Base-by-base conservation (phyloP, 129 eudicot species). In the Escallonia rubra region DNA sequence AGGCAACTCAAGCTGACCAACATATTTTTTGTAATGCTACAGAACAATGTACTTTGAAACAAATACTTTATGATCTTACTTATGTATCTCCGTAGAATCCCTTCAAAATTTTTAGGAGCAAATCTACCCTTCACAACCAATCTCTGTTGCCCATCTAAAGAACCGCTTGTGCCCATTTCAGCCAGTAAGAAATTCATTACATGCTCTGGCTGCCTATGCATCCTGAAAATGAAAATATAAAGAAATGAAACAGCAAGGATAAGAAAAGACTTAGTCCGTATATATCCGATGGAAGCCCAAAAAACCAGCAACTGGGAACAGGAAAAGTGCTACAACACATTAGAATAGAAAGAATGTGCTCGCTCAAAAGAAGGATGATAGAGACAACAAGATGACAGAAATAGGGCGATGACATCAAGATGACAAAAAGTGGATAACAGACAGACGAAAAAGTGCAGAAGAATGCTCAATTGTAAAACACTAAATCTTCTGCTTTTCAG, bases 161-260 rank as follows among this genome's bases (percentile, higher is more conserved):
- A 90, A 41, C 97, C 92, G 65, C 82, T 82, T 56, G 97, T 90
- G 57, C 97, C 95, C 87, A 90, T 76, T 73, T 87, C 90, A 77
- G 95, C 85, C 61, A 80, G 79, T 72, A 90, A 66, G 80, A 87
- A 90, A 55, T 87, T 78, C 90, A 87, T 87, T 9, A 87, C 95
- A 76, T 90, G 97, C 74, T 90, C 95, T 57, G 83, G 89, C 53
- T 86, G 91, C 70, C 97, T 82, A 78, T 86, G 95, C 97, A 90
- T 86, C 72, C 96, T 86, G 82, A 14, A 51, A 34, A 64, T 16
- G 60, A 54, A 54, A 40, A 50, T 7, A 14, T 0, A 8, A 40
- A 64, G 6, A 14, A 43, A 51, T 45, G 40, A 42, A 23, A 54
- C 16, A 4, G n/a, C 40, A 56, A 61, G 56, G 51, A 43, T 11